Conservation (phyloP, 768 basidiomycete genomes). For the Phylloporus sp. region DNA sequence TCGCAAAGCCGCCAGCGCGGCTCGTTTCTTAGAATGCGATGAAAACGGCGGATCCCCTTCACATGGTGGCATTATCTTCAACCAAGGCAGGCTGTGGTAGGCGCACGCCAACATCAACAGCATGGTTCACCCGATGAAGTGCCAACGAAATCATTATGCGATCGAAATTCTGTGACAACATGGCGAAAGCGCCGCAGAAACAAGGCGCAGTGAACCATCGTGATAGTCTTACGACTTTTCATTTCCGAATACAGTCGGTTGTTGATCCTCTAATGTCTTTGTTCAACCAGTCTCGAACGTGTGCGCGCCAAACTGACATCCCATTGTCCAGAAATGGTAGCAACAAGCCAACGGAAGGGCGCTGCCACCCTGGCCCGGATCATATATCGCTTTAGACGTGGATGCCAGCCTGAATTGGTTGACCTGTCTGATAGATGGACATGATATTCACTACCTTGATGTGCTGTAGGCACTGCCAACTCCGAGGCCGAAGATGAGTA, state of each 20-base stretch:
- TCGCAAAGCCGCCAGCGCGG: neutral
- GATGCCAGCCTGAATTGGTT: neutral
- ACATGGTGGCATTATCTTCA: neutral
- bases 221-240: neutral
- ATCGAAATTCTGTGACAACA: neutral
- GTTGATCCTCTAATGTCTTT: no score
- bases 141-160: neutral
- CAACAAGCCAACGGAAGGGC: neutral
- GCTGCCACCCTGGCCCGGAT: neutral
- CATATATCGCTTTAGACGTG: neutral
- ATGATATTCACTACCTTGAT: neutral
- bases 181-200: neutral
- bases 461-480: neutral
- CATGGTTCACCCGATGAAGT: neutral
- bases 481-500: neutral
- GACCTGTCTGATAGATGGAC: neutral
- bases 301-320: no score
- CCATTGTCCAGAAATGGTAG: neutral
- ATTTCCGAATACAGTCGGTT: neutral
- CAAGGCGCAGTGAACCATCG: neutral
- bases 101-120: constrained; percentile 11
- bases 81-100: constrained; percentile 6
- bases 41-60: neutral
- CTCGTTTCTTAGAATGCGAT: constrained; percentile 6
- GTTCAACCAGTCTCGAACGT: no score